Evolutionary conservation across 2,329 filamentous ascomycete species (phyloP), one percentile per base, ranked within the genome.

Genomic region (Herpotrichia juniperi): DNA sequence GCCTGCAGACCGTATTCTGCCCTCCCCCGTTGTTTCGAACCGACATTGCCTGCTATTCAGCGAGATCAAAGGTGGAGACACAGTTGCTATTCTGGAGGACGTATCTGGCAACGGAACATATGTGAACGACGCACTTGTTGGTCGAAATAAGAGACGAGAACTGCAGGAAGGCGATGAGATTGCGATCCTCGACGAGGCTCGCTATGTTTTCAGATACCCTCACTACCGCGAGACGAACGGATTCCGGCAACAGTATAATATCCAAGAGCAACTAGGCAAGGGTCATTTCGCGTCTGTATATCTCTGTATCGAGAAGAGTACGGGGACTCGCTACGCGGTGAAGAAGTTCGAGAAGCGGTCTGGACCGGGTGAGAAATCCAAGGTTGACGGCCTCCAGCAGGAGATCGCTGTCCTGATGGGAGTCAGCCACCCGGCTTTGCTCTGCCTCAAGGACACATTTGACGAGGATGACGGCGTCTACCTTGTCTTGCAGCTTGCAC

Each of bases 361-460:
- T 2, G 90, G 89, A n/a, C 83, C 87, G 53, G 91, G 93, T 34
- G 92, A 97, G 60, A 86, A 85, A 58, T 89, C 90, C 16, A 93
- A 93, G 73, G 87, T 88, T 5, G 91, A 96, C 53, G 88, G 91
- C 2, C 76, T 97, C 40, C 91, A 97, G 70, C 93, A 97, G 72
- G 96, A 99, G 73, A 96, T 99, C 69, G 93, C 91, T 19, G 91
- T 99, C 14, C 78, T 99, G 54, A 97, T 96, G 92, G 87, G 92
- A n/a, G 91, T 99, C 55, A 96, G 90, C 69, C 94, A 99, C 73
- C 90, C 92, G 3, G 94, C 96, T 61, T 83, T 99, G 47, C 81
- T 99, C 12, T 97, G 93, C 70, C 79, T 99, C 49, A 97, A 96
- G 73, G 93, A 96, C 61, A 96, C 92, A 0, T 99, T 96, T 71